Evolutionary conservation across 2,329 filamentous ascomycete species (phyloP).

Genomic region (Colletotrichum lentis): DNA sequence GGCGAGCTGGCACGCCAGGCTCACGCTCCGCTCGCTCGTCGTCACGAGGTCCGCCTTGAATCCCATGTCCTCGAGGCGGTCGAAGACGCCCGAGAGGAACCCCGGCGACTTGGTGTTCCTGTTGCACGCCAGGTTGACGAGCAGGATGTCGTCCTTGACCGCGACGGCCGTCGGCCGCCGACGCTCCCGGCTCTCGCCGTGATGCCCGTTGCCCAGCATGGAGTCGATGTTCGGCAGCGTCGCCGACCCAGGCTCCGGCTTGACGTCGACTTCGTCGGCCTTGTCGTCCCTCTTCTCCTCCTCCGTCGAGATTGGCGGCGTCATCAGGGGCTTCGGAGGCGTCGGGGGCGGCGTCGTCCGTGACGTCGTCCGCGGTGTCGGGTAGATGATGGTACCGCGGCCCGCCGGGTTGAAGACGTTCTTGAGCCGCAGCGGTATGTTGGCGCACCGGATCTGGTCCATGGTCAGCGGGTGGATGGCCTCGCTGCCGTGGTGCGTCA

Average conservation of each 20-base stretch:
- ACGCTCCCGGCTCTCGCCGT: constrained; percentile 16
- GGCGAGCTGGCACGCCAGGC: constrained; percentile 91
- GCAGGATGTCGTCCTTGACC: constrained; percentile 94
- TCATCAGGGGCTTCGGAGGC: constrained; percentile 49
- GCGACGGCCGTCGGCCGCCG: constrained; percentile 89
- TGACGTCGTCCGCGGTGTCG: constrained; percentile 66
- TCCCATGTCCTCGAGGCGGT: constrained; percentile 83
- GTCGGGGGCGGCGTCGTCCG: constrained; percentile 63
- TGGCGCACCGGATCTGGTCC: constrained; percentile 90
- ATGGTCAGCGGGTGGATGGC: constrained; percentile 99
- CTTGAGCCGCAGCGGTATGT: constrained; percentile 86
- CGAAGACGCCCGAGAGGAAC: constrained; percentile 95
- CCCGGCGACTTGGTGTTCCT: constrained; percentile 95
- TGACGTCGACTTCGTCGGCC: constrained; percentile 43
- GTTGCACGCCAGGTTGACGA: constrained; percentile 98
- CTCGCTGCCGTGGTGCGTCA: constrained; percentile 93
- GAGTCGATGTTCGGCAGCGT: constrained; percentile 17
- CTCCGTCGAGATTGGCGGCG: constrained; percentile 45
- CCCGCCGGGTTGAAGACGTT: constrained; percentile 87
- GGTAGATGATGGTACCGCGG: constrained; percentile 81
- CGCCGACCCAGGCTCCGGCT: constrained; percentile 52
- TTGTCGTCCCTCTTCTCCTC: constrained; percentile 43
- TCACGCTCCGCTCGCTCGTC: constrained; percentile 95
- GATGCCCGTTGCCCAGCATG: constrained; percentile 28
- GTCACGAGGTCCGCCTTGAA: constrained; percentile 96